Percentiles rank a stretch among this genome's conserved stretches.
Evolutionary conservation across 805 yeast species (phyloP).

Genomic region (Aciculoconidium aculeatum): DNA sequence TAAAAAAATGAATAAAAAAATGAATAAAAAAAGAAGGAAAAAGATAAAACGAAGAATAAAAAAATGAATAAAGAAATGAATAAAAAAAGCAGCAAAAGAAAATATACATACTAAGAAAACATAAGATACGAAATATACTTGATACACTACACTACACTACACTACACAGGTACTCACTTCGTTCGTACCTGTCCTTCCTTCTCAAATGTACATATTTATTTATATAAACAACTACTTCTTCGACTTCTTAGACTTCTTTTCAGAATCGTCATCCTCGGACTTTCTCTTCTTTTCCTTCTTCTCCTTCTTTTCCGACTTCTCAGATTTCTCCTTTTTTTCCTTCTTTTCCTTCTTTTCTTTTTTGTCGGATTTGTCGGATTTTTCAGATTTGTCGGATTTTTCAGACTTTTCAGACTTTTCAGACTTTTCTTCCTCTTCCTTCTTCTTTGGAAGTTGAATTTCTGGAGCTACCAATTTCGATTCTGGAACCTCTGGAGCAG

Average conservation of each 20-base stretch:
- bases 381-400: slow-evolving; percentile 42
- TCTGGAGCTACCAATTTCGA: slow-evolving; percentile 45
- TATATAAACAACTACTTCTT: too few species aligned
- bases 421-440: slow-evolving; percentile 33
- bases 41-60: too few species aligned
- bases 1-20: too few species aligned
- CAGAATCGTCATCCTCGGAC: slow-evolving; percentile 42
- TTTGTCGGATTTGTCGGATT: slow-evolving; percentile 48
- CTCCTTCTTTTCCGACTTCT: slow-evolving; percentile 47
- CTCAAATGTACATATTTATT: too few species aligned
- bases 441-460: slow-evolving; percentile 43
- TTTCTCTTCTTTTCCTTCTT: slow-evolving; percentile 44
- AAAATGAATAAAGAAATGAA: too few species aligned
- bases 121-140: too few species aligned
- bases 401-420: slow-evolving; percentile 26
- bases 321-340: slow-evolving; percentile 38
- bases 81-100: too few species aligned
- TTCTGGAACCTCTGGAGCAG: slow-evolving; percentile 56
- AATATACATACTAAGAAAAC: too few species aligned
- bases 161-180: too few species aligned
- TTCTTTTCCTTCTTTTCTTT: slow-evolving; percentile 61
- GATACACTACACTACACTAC: too few species aligned
- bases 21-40: too few species aligned
- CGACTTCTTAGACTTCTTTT: slow-evolving; percentile 42
- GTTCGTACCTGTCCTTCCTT: too few species aligned